A percentile compares a stretch with the other conserved stretches of the same genome.
Evolutionary conservation across 1,284 basidiomycete genomes (phyloP).

Genomic region (Sanguinoderma infundibulare): DNA sequence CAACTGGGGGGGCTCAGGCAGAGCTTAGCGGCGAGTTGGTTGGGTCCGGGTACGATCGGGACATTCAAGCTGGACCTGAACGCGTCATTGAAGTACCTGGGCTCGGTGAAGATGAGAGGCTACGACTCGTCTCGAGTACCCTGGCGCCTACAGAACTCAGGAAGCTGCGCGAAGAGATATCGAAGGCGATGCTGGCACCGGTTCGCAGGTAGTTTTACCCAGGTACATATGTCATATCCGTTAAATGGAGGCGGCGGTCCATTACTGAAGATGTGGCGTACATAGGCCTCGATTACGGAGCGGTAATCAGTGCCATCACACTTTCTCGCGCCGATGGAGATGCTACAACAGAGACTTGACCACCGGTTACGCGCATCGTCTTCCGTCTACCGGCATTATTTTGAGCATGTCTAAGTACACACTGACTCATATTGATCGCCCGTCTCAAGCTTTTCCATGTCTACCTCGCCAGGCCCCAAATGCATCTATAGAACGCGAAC

Average conservation of each 20-base stretch:
- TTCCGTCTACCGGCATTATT: no score
- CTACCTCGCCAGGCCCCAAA: no score
- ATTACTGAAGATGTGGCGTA: neutral
- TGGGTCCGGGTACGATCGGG: neutral
- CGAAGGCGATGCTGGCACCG: neutral
- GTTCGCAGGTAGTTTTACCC: neutral
- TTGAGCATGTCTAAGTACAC: no score
- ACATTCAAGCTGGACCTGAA: conserved; percentile 1
- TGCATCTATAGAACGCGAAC: no score
- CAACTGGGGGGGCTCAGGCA: neutral
- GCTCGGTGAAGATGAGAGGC: neutral
- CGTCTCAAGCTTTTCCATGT: no score
- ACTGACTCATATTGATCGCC: no score
- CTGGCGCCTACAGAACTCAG: conserved; percentile 5
- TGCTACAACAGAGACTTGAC: no score
- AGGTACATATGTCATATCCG: neutral
- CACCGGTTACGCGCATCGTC: no score
- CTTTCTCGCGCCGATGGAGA: no score
- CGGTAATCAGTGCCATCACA: no score
- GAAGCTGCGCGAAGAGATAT: conserved; percentile 4
- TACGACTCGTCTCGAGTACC: conserved; percentile 3
- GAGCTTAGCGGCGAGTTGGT: conserved; percentile 5
- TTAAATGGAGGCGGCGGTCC: neutral
- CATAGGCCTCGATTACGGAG: no score
- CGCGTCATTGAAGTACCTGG: conserved; percentile 3